phyloP scores from a whole-genome alignment of 2,329 filamentous ascomycete species.

The Gaeumannomyces sp. region DNA sequence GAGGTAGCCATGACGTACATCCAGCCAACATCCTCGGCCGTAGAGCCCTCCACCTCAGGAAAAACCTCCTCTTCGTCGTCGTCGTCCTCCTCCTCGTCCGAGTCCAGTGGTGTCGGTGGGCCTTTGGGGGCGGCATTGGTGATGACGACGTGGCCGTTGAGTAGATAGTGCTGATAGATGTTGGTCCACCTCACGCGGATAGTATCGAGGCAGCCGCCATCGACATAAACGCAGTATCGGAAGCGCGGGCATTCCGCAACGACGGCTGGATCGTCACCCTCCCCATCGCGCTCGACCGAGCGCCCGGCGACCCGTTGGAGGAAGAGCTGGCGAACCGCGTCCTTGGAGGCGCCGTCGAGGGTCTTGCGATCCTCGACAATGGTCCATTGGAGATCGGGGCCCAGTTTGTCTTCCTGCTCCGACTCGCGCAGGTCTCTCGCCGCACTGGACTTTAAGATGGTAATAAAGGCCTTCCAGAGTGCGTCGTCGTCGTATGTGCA shows the following conservation, averaged over 20 bases:
- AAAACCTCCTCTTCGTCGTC: not conserved
- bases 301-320: not conserved
- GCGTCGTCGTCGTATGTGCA: too few species aligned
- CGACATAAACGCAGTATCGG: slow-evolving; percentile 1
- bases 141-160: not conserved
- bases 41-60: not conserved
- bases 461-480: too few species aligned
- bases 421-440: not conserved
- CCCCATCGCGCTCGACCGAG: slow-evolving; percentile 4
- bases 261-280: not conserved
- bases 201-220: not conserved
- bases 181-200: not conserved
- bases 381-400: not conserved
- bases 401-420: not conserved
- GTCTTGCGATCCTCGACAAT: not conserved
- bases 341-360: slow-evolving; percentile 4
- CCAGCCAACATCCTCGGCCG: not conserved
- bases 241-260: not conserved
- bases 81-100: not conserved
- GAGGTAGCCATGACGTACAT: not conserved
- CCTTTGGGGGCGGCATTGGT: not conserved
- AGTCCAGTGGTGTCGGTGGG: not conserved
- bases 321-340: not conserved
- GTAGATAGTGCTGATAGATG: not conserved
- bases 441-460: too few species aligned